Conservation (phyloP, 1,139 yeast species). For the Magnusiomyces paraingens region DNA sequence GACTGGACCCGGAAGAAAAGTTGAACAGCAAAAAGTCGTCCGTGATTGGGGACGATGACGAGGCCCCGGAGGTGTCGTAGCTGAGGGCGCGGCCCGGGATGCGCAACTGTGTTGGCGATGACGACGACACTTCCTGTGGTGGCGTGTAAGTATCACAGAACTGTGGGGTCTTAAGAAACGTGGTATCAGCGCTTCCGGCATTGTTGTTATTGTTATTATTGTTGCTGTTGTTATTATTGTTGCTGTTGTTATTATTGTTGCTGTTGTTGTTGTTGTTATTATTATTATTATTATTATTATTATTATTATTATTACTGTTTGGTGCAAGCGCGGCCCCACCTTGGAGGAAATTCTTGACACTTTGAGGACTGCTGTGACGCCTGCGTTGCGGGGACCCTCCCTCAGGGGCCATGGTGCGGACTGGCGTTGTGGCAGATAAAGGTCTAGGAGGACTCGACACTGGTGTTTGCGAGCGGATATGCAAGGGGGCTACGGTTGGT, state of each 20-base stretch:
- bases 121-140: not conserved
- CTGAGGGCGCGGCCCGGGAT: not conserved
- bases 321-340: too few relatives aligned
- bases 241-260: not conserved
- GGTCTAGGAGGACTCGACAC: too few relatives aligned
- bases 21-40: not conserved
- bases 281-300: not conserved
- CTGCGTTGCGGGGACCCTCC: not conserved
- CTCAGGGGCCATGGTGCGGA: too few relatives aligned
- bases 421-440: too few relatives aligned
- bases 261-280: not conserved
- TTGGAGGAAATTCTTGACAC: not conserved
- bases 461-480: too few relatives aligned
- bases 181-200: not conserved
- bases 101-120: not conserved
- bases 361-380: not conserved
- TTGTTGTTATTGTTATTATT: not conserved
- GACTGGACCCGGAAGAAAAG: constrained; percentile 3
- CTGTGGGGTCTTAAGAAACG: not conserved
- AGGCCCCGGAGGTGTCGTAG: not conserved
- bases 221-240: not conserved
- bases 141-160: constrained; percentile 4
- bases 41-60: not conserved
- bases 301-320: not conserved
- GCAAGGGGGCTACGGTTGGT: too few relatives aligned